Evolutionary conservation across 163 green algal species (phyloP).

Genomic region (Scenedesmus sp.): DNA sequence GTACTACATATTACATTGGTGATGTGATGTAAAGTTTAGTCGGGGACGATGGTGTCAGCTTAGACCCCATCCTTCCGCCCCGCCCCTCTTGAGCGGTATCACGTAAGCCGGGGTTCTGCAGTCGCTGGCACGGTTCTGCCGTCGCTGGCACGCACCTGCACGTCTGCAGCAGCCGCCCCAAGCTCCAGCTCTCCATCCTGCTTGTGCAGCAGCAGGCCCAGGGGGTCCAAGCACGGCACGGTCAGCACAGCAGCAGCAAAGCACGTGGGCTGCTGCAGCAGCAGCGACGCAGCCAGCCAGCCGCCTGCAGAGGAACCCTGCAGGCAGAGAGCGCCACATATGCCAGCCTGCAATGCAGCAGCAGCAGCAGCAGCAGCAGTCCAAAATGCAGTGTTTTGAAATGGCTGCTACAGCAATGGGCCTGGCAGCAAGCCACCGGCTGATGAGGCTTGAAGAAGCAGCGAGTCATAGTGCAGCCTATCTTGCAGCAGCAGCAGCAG

Average conservation of each 20-base stretch:
- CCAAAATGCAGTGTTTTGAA: too few species aligned
- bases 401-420: too few species aligned
- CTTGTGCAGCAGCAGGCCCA: slow-evolving; percentile 49
- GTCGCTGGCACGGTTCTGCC: neutral
- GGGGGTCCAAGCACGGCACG: slow-evolving; percentile 63
- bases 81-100: too few species aligned
- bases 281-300: slow-evolving; percentile 49
- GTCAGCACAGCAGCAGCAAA: slow-evolving; percentile 63
- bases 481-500: neutral
- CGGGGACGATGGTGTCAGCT: too few species aligned
- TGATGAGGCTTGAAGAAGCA: too few species aligned
- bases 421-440: too few species aligned
- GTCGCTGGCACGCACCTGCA: slow-evolving; percentile 5
- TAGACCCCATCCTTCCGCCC: too few species aligned
- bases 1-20: too few species aligned
- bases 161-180: slow-evolving; percentile 37
- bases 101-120: too few species aligned
- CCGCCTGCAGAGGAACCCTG: slow-evolving; percentile 56
- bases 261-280: slow-evolving; percentile 33
- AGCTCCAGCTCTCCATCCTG: slow-evolving; percentile 58
- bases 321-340: slow-evolving; percentile 39
- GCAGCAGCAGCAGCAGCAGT: slow-evolving; percentile 53
- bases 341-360: slow-evolving; percentile 41
- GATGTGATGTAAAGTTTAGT: too few species aligned
- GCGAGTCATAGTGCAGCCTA: neutral